Base-by-base conservation (phyloP, 75 land plant species). In the Gnetum montanum region DNA sequence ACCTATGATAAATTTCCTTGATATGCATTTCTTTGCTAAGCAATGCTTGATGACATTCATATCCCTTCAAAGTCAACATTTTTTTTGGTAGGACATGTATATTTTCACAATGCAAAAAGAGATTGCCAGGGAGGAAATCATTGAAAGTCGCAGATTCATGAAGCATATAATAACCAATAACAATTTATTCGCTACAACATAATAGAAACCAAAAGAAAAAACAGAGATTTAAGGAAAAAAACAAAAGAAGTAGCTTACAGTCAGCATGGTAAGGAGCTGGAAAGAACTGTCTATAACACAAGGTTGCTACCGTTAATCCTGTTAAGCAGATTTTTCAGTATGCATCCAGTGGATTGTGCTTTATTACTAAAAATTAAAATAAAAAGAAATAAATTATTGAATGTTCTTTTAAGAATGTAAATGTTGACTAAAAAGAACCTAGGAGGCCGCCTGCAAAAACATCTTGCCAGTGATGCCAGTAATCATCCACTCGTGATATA, bases 381-480 rank as follows among this genome's bases (percentile, higher is more conserved):
- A 56, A 1, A 30, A 38, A 45, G 0, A 30, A 27, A 29, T 43
- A 25, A n/a, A 43, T 43, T 40, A 46, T 46, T 8, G 1, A 30
- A 7, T 18, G 1, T 10, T 10, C 34, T 26, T 31, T 37, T 12
- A n/a, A 16, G 18, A 6, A 35, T 24, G 38, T 5, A 0, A 11
- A 22, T 37, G 28, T 1, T 28, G 8, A 1, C 13, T 46, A 10
- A 4, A 2, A 35, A 54, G 31, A 2, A 86, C 90, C 90, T 54
- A 86, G 15, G 43, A 79, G 43, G 13, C 77, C 88, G 29, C 88
- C 87, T 35, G 72, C 80, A 70, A 75, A 79, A 1, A 79, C 87
- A 67, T 80, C 83, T 25, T 79, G 69, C 83, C 83, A 80, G 48
- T 80, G 83, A 37, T 80, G 83, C 76, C 83, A 72, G 66, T 86